Base-by-base conservation (phyloP, 1,139 yeast genomes). In the Entelexis paramagnoliae region DNA sequence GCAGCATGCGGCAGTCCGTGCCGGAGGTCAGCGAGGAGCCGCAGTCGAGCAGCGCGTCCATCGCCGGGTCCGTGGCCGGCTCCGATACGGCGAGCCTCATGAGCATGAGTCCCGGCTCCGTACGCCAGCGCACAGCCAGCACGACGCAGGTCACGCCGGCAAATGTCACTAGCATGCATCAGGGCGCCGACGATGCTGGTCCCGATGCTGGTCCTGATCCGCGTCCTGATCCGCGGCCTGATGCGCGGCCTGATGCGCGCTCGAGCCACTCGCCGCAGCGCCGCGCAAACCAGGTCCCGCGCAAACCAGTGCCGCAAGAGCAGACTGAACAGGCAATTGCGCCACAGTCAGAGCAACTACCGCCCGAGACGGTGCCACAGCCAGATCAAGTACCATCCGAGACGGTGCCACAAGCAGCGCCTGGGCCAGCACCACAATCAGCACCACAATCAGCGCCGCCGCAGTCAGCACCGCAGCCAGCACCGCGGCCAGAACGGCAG, bases 251-350 rank as follows among this genome's bases (percentile, higher is more conserved):
- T 10, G 32, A 10, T 10, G 19, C 11, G 16, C 34, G 26, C 48
- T 40, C 44, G 44, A 19, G 26, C 28, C 24, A 26, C 41, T 13
- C 33, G 38, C 40, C 33, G 29, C 49, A 32, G 36, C 44, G 30
- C 19, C 26, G 30, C 29, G 30, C 30, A 13, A 33, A 16, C 42
- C 28, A 19, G 11, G 45, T 30, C 22, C 35, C 24, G 14, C 41
- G 51, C 24, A 48, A 48, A 33, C 51, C 51, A 6, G 51, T 48
- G 32, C 43, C 41, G n/a, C n/a, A n/a, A n/a, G n/a, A n/a, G n/a
- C n/a, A n/a, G n/a, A n/a, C n/a, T n/a, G n/a, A n/a, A n/a, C n/a
- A n/a, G n/a, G n/a, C n/a, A n/a, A n/a, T n/a, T n/a, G n/a, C n/a
- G n/a, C n/a, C n/a, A n/a, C n/a, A n/a, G n/a, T n/a, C n/a, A n/a